Evolutionary conservation across 495 filamentous ascomycete genomes (phyloP), one percentile per base, ranked within the genome.

Genomic region (Chaetomidium leptoderma): DNA sequence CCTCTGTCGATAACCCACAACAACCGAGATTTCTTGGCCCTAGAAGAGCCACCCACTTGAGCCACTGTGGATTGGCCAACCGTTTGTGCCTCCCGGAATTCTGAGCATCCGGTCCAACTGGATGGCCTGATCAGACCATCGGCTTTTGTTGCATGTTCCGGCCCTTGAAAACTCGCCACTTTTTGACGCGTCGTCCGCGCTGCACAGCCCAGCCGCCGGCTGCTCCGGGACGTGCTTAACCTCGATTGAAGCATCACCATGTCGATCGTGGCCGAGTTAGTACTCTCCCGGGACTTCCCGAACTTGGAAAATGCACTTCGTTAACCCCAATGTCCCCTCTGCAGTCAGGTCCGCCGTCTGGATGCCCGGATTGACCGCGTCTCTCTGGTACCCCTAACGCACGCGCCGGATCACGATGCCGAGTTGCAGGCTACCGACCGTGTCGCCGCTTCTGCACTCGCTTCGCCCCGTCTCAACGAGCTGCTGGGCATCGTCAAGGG

Each of bases 351-450:
- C 43, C 84, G 83, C 55, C 82, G 79, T 36, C 74, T 97, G 53
- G 91, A 97, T 70, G 75, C 78, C 39, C 87, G 89, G 62, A 80
- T 98, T 54, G 91, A 96, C 65, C 83, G 82, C 40, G 74, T 96
- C 48, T 76, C 69, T 24, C 66, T 74, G 43, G 61, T 64, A 53
- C 67, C 68, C 40, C 60, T 77, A 49, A 70, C 63, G 39, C 56
- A 61, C 52, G 58, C 56, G 59, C 40, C 61, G 63, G 56, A 64
- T 3, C 60, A 55, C 16, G 64, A 70, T 48, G 55, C 58, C 13
- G 58, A 67, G 24, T 29, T 59, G 1, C 61, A 68, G 40, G 42
- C 50, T 9, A 33, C 50, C 4, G 55, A 53, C 14, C 32, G 35
- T 11, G 62, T 56, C 44, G 59, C 61, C n/a, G 51, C 57, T 24